Percentiles rank a stretch among this genome's conserved stretches.
Evolutionary conservation across 1,284 basidiomycete genomes (phyloP).

Genomic region (Microbotryum saponariae): DNA sequence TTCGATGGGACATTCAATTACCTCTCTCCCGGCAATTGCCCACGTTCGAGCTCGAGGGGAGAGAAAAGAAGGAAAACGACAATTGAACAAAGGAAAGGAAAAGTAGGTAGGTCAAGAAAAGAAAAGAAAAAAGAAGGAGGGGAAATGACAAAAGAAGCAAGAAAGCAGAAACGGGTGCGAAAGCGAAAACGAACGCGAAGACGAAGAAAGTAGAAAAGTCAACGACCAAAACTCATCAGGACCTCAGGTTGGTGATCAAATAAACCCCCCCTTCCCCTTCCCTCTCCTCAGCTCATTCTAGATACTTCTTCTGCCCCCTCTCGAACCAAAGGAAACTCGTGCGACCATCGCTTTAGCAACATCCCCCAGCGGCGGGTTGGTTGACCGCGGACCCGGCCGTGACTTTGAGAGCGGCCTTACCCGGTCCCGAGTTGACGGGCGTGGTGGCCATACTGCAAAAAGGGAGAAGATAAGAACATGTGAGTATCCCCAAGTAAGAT

Average conservation of each 20-base stretch:
- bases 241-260: background rate
- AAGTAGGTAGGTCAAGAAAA: background rate
- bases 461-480: no score
- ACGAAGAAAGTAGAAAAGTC: no score
- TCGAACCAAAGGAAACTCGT: background rate
- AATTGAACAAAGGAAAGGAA: background rate
- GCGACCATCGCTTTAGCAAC: conserved; percentile 52
- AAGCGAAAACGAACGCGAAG: no score
- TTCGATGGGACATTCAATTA: no score
- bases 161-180: background rate
- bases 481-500: no score
- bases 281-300: background rate
- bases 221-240: background rate
- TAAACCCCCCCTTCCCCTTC: no score
- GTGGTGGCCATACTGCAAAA: conserved; percentile 48
- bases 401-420: conserved; percentile 47
- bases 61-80: background rate
- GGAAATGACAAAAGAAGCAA: background rate
- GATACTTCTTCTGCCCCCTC: background rate
- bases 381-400: conserved; percentile 53
- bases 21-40: no score
- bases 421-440: conserved; percentile 45
- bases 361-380: conserved; percentile 64
- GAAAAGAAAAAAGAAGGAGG: background rate
- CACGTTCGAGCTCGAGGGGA: no score